Evolutionary conservation across 2,329 filamentous ascomycete species (phyloP).

Genomic region (Curvularia eragrostidis): DNA sequence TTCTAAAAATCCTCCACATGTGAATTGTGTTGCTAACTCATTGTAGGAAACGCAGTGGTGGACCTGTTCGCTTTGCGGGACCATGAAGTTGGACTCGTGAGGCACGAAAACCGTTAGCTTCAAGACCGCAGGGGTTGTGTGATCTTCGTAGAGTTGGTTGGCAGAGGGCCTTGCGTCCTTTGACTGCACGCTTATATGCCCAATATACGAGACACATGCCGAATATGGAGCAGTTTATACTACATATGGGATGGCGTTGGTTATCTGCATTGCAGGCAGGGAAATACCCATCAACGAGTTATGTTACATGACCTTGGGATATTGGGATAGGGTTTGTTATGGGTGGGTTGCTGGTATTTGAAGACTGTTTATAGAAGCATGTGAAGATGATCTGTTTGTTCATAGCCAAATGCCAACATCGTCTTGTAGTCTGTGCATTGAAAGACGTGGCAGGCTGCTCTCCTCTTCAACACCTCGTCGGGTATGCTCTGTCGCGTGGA

Average conservation of each 20-base stretch:
- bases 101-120: background rate
- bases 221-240: background rate
- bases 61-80: conserved; percentile 67
- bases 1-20: background rate
- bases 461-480: too few relatives aligned
- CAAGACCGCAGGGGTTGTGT: background rate
- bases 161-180: background rate
- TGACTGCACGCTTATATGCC: background rate
- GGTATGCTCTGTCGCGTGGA: background rate
- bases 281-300: background rate
- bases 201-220: background rate
- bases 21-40: background rate
- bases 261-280: background rate
- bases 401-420: background rate
- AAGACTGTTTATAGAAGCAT: background rate
- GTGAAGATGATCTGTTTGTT: background rate
- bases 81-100: conserved; percentile 59
- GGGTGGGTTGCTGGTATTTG: background rate
- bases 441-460: background rate
- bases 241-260: background rate
- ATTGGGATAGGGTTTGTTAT: background rate
- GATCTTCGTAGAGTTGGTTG: background rate
- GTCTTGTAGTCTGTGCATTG: background rate
- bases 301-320: background rate
- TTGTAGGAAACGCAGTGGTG: conserved; percentile 63